A percentile compares a stretch with the other conserved stretches of the same genome.
Conservation (phyloP, 768 basidiomycete genomes). For the Hemileccinum impolitum region DNA sequence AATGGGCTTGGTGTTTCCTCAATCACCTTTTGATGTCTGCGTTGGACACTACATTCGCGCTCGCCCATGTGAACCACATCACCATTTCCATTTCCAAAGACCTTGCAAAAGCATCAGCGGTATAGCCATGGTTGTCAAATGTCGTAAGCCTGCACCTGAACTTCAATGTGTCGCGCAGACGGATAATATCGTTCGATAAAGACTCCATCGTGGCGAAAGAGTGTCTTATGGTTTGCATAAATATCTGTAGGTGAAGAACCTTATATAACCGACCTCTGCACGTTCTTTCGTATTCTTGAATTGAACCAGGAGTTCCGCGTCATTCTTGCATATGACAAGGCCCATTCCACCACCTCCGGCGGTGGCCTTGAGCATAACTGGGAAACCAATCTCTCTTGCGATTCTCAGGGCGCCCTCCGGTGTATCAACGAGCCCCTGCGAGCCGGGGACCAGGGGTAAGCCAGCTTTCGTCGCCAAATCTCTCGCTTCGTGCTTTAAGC, state of each 20-base stretch:
- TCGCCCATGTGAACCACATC: slow-evolving; percentile 63
- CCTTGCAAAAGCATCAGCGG: slow-evolving; percentile 33
- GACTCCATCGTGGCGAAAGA: slow-evolving; percentile 50
- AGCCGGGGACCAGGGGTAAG: slow-evolving; percentile 57
- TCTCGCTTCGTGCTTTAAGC: slow-evolving; percentile 59
- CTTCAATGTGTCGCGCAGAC: slow-evolving; percentile 59
- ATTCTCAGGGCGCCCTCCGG: slow-evolving; percentile 40
- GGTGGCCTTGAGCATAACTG: slow-evolving; percentile 65
- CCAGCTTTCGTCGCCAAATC: slow-evolving; percentile 43
- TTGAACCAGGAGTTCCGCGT: slow-evolving; percentile 34
- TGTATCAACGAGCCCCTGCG: slow-evolving; percentile 42
- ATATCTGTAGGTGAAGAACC: background rate
- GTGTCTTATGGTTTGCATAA: slow-evolving; percentile 25
- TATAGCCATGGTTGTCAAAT: background rate
- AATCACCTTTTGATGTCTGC: slow-evolving; percentile 70
- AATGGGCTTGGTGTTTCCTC: slow-evolving; percentile 70
- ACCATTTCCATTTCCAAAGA: slow-evolving; percentile 63
- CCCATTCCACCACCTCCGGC: slow-evolving; percentile 73
- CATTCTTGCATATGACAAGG: slow-evolving; percentile 48
- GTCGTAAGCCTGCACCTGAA: slow-evolving; percentile 44
- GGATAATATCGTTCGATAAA: slow-evolving; percentile 61
- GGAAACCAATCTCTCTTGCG: slow-evolving; percentile 48
- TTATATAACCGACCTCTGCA: slow-evolving; percentile 40
- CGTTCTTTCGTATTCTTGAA: slow-evolving; percentile 39
- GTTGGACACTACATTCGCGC: slow-evolving; percentile 66